Base-by-base conservation (phyloP, 441 rosid genomes). In the Codiaeum variegatum region DNA sequence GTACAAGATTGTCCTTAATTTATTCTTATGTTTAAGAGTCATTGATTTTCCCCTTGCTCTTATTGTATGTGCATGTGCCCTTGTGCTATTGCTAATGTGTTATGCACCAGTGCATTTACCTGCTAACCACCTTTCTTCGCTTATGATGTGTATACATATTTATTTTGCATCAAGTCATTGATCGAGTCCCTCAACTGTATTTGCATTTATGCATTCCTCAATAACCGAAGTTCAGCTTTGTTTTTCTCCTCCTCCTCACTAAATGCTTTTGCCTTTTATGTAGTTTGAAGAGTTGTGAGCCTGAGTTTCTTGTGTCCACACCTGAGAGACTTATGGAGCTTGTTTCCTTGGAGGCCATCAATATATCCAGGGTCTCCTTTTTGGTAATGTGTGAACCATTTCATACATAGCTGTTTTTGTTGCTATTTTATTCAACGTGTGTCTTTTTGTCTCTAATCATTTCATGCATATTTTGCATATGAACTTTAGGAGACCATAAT, bases 321-420 rank as follows among this genome's bases (percentile, higher is more conserved):
- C 98, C 98, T 51, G 90, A 83, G 78, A 92, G 98, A 76, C 98
- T 92, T 79, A 74, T 86, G 82, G 91, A 90, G 88, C 92, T 94
- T 69, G 77, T 92, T 77, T 78, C 82, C 66, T 40, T 81, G 77
- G 86, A 88, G 81, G 97, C 96, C 23, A 70, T 90, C 68, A 91
- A 88, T 79, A 69, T 91, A 82, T 87, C 98, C 12, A 76, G 85
- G 32, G 89, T 90, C 66, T 91, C 96, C 61, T 75, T 91, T 73
- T 85, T 92, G 96, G 99, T 94, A 92, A 19, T 74, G 5, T 76
- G 13, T 66, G 29, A 62, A 16, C 21, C 16, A 23, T 59, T 51
- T 11, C 38, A 46, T 52, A n/a, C 24, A 16, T 69, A 24, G 18
- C 10, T 19, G 7, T 2, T 23, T 61, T 46, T 31, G 23, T 70